Conservation (phyloP, 2,329 filamentous ascomycete genomes). For the Stagonosporopsis cucurbitacearum region DNA sequence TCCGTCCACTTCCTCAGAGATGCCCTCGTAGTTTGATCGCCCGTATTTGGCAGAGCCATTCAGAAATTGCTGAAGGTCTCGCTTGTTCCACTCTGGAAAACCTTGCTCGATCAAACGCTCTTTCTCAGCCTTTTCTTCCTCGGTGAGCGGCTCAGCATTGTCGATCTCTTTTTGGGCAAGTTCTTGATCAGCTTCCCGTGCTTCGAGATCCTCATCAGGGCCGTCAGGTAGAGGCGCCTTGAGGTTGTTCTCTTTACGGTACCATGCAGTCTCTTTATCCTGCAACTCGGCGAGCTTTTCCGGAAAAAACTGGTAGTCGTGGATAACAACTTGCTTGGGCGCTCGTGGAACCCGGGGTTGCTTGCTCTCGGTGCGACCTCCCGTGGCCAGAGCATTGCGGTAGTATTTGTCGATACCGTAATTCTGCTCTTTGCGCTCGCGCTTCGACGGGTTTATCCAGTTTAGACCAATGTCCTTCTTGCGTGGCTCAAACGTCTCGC, state of each 20-base stretch:
- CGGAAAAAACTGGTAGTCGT: conserved; percentile 98
- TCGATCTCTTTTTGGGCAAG: conserved; percentile 93
- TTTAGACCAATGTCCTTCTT: conserved; percentile 85
- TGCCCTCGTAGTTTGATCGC: conserved; percentile 81
- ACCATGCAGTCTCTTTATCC: conserved; percentile 94
- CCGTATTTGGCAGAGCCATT: conserved; percentile 95
- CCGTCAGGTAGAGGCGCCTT: conserved; percentile 91
- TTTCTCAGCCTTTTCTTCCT: conserved; percentile 89
- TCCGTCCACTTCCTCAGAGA: conserved; percentile 88
- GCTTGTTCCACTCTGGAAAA: conserved; percentile 93
- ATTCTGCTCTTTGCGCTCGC: conserved; percentile 95
- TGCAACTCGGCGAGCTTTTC: conserved; percentile 83
- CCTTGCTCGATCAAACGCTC: conserved; percentile 80
- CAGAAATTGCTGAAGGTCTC: conserved; percentile 98
- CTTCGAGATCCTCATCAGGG: conserved; percentile 82
- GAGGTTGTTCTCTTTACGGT: conserved; percentile 94
- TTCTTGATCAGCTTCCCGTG: conserved; percentile 85
- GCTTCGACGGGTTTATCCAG: conserved; percentile 99
- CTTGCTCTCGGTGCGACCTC: conserved; percentile 77
- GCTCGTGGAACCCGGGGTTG: conserved; percentile 96
- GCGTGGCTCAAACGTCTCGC: conserved; percentile 88
- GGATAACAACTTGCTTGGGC: conserved; percentile 87
- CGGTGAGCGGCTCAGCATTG: conserved; percentile 83
- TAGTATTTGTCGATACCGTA: conserved; percentile 99
- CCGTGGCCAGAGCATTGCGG: conserved; percentile 84